Conservation (phyloP, 1,284 basidiomycete species). For the Ceraceosorus bombacis region DNA sequence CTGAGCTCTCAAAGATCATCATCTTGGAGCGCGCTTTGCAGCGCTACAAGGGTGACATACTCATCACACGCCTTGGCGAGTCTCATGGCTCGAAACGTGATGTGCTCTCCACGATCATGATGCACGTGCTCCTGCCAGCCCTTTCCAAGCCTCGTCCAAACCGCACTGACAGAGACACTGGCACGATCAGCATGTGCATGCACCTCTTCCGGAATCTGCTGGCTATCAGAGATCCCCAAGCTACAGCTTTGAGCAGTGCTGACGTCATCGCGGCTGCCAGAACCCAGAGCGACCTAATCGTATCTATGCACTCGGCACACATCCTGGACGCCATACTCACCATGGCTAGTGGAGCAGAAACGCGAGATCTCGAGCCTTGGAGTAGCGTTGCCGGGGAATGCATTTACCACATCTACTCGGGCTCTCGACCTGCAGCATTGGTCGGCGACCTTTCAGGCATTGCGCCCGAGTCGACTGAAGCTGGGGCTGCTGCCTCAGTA, state of each 20-base stretch:
- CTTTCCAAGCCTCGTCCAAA: conserved; percentile 35
- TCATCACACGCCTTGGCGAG: conserved; percentile 27
- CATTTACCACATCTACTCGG: conserved; percentile 41
- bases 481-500: too few relatives aligned
- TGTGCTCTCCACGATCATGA: conserved; percentile 36
- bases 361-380: conserved; percentile 37
- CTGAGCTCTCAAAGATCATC: conserved; percentile 24
- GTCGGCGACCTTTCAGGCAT: background rate
- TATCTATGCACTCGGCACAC: conserved; percentile 31
- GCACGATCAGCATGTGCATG: conserved; percentile 43
- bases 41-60: conserved; percentile 43
- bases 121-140: conserved; percentile 38
- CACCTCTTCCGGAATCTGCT: conserved; percentile 47
- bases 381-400: conserved; percentile 39
- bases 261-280: conserved; percentile 33
- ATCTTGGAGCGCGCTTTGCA: conserved; percentile 20
- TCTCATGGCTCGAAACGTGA: conserved; percentile 18
- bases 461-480: too few relatives aligned
- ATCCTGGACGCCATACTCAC: conserved; percentile 43
- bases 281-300: conserved; percentile 39
- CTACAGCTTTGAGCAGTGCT: conserved; percentile 30
- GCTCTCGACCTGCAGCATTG: conserved; percentile 9
- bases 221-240: conserved; percentile 41
- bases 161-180: conserved; percentile 36
- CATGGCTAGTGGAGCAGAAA: conserved; percentile 42